A percentile compares a stretch with the other conserved stretches of the same genome.
Conservation (phyloP, 805 yeast genomes). For the Saccharomycopsis javanensis region DNA sequence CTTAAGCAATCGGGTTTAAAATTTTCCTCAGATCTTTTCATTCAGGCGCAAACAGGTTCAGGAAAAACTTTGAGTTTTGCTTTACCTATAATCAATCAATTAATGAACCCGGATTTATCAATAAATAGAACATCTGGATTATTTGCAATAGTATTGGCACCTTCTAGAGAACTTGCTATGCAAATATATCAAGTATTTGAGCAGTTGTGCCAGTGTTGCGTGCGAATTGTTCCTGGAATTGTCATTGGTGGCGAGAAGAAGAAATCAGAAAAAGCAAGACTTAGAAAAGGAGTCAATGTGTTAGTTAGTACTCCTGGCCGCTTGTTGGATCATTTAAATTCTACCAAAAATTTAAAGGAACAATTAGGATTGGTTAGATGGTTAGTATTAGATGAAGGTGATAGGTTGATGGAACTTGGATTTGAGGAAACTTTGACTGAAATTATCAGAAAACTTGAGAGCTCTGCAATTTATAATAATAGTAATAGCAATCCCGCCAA, state of each 20-base stretch:
- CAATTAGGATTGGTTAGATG: slow-evolving; percentile 63
- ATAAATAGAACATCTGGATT: slow-evolving; percentile 63
- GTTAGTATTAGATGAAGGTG: slow-evolving; percentile 95
- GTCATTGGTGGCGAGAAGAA: slow-evolving; percentile 98
- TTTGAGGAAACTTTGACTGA: slow-evolving; percentile 75
- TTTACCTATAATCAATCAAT: slow-evolving; percentile 68
- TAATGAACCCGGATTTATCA: slow-evolving; percentile 45
- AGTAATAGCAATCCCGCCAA: slow-evolving; percentile 9
- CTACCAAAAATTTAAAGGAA: slow-evolving; percentile 63
- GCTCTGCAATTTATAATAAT: slow-evolving; percentile 26
- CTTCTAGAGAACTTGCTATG: slow-evolving; percentile 89
- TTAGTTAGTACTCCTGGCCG: slow-evolving; percentile 98
- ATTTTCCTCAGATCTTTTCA: slow-evolving; percentile 56
- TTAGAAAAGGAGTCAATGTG: slow-evolving; percentile 91
- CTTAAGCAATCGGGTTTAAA: slow-evolving; percentile 22
- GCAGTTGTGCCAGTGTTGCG: slow-evolving; percentile 62
- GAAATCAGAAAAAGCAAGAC: slow-evolving; percentile 90
- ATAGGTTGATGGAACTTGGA: slow-evolving; percentile 88
- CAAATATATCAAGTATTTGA: slow-evolving; percentile 83
- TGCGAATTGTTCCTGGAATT: slow-evolving; percentile 86
- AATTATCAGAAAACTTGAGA: slow-evolving; percentile 12
- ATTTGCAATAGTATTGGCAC: slow-evolving; percentile 81
- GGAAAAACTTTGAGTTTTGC: slow-evolving; percentile 90
- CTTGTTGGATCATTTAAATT: slow-evolving; percentile 85
- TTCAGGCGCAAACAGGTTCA: slow-evolving; percentile 97